Percentiles rank a stretch among this genome's conserved stretches.
These are phyloP conservation scores for Psilocybe subaeruginosa DNA, from an alignment of 768 basidiomycete species.

Conservation along the genomic window DNA sequence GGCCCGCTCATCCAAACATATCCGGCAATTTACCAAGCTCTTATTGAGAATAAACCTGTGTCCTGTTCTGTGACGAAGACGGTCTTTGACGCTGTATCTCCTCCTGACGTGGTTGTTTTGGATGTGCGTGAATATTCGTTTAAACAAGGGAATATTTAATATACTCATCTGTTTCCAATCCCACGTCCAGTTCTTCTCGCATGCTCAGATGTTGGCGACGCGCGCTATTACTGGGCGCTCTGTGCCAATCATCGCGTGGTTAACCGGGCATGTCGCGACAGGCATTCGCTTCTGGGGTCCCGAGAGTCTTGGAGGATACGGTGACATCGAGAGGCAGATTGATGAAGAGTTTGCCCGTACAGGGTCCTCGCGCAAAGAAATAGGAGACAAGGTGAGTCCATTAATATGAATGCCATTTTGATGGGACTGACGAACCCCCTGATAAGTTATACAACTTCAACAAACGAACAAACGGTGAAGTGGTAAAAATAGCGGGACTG, in stretches of 20 bases:
- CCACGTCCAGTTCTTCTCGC: not conserved
- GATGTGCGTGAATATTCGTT: slow-evolving; percentile 7
- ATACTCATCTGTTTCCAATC: not conserved
- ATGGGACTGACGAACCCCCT: not conserved
- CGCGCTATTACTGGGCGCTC: not conserved
- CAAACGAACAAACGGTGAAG: not conserved
- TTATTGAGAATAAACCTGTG: slow-evolving; percentile 8
- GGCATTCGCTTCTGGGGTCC: slow-evolving; percentile 2
- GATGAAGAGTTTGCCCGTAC: not conserved
- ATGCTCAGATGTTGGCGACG: not conserved
- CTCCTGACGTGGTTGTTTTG: slow-evolving; percentile 10
- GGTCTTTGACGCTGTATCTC: slow-evolving; percentile 6
- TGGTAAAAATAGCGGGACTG: slow-evolving; percentile 2
- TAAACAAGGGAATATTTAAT: not conserved
- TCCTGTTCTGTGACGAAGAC: slow-evolving; percentile 12
- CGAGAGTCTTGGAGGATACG: not conserved
- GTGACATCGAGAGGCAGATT: not conserved
- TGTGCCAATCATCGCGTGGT: not conserved
- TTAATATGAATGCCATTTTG: not conserved
- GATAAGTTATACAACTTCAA: not conserved
- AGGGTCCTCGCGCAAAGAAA: not conserved
- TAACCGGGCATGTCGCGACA: not conserved
- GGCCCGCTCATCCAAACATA: not conserved
- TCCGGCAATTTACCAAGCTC: slow-evolving; percentile 4
- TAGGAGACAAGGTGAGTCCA: not conserved